Percentiles rank a stretch among this genome's conserved stretches.
Conservation (phyloP, 1,139 yeast species). For the Geotrichum reessii region DNA sequence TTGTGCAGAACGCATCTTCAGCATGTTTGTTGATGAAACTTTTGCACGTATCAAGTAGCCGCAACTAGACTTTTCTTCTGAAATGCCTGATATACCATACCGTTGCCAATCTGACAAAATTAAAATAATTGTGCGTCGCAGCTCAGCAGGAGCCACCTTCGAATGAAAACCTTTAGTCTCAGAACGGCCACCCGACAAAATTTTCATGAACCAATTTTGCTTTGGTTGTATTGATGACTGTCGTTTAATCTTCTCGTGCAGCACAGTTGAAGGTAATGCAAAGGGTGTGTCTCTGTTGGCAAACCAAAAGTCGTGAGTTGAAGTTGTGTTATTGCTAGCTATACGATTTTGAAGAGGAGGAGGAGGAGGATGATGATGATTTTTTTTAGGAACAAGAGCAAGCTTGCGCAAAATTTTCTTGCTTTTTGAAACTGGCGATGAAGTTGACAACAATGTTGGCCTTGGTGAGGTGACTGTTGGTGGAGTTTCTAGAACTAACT, state of each 20-base stretch:
- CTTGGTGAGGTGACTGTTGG: background rate
- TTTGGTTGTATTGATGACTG: slow-evolving; percentile 20
- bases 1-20: slow-evolving; percentile 32
- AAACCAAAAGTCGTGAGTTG: background rate
- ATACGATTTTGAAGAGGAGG: slow-evolving; percentile 3
- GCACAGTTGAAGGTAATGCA: background rate
- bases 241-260: background rate
- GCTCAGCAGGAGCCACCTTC: slow-evolving; percentile 25
- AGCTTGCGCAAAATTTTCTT: slow-evolving; percentile 7
- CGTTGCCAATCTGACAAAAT: slow-evolving; percentile 35
- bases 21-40: slow-evolving; percentile 34
- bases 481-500: background rate
- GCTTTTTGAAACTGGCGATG: background rate
- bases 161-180: slow-evolving; percentile 29
- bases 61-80: slow-evolving; percentile 23
- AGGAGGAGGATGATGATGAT: too few species aligned
- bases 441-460: background rate
- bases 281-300: background rate
- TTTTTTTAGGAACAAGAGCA: slow-evolving; percentile 13
- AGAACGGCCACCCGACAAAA: slow-evolving; percentile 23
- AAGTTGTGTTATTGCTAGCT: background rate
- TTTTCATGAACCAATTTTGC: slow-evolving; percentile 40
- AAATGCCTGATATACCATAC: slow-evolving; percentile 33
- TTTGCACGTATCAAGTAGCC: slow-evolving; percentile 33
- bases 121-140: slow-evolving; percentile 31